These are phyloP conservation scores for Fusarium abutilonis DNA, from an alignment of 2,329 filamentous ascomycete species.

Conservation along the genomic window DNA sequence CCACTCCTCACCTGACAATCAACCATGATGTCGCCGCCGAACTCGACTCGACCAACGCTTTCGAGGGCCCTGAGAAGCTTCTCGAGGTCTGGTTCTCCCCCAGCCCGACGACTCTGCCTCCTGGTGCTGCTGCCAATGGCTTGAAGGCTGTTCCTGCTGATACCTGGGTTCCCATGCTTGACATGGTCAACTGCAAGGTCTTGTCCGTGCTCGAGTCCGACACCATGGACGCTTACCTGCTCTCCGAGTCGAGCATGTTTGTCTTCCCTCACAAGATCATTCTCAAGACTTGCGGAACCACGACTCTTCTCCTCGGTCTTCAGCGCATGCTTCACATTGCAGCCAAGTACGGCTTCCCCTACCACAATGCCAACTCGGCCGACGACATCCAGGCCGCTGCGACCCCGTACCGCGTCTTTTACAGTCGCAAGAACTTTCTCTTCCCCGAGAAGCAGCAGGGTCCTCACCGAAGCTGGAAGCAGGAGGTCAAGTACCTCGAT, in stretches of 20 bases:
- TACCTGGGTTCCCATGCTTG: constrained; percentile 95
- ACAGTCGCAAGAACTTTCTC: constrained; percentile 98
- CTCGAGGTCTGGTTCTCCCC: constrained; percentile 98
- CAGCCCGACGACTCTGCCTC: constrained; percentile 76
- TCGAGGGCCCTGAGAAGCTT: constrained; percentile 98
- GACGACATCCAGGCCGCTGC: constrained; percentile 78
- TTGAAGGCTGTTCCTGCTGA: constrained; percentile 87
- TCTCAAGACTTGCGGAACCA: constrained; percentile 97
- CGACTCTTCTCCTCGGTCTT: constrained; percentile 88
- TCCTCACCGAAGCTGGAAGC: constrained; percentile 96
- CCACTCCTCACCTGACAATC: constrained; percentile 91
- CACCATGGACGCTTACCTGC: constrained; percentile 92
- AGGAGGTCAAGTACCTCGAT: constrained; percentile 93
- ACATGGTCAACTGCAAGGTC: constrained; percentile 98
- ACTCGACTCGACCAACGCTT: constrained; percentile 93
- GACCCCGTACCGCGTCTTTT: constrained; percentile 94
- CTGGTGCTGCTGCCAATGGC: constrained; percentile 75
- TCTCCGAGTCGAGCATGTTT: constrained; percentile 99
- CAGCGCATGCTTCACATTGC: constrained; percentile 94
- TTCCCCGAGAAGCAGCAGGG: constrained; percentile 94
- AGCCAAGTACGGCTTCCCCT: constrained; percentile 86
- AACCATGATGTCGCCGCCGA: constrained; percentile 94
- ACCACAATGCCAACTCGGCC: constrained; percentile 72
- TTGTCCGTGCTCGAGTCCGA: constrained; percentile 93
- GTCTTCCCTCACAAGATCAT: constrained; percentile 99